A percentile compares a stretch with the other conserved stretches of the same genome.
phyloP scores from a whole-genome alignment of 2,329 filamentous ascomycete genomes.

The Epichloe baconii region DNA sequence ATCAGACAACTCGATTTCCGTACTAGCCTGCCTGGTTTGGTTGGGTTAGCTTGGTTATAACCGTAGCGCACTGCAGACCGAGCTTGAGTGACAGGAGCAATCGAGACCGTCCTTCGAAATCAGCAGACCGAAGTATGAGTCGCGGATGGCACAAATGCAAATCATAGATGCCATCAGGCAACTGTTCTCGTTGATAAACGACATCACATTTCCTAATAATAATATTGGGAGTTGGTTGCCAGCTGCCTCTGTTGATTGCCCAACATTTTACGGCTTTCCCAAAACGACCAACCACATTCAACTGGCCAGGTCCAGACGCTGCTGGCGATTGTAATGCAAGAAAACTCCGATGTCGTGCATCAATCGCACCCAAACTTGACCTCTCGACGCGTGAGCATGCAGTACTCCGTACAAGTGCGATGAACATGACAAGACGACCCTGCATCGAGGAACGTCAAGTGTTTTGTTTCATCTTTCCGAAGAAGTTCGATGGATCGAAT shows the following conservation, averaged over 20 bases:
- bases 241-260: background rate
- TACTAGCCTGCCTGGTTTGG: too few species aligned
- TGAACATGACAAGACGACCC: background rate
- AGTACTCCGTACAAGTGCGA: background rate
- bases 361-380: background rate
- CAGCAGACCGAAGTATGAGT: background rate
- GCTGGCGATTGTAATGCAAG: background rate
- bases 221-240: background rate
- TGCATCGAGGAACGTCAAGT: background rate
- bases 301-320: background rate
- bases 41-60: too few species aligned
- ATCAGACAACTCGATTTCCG: too few species aligned
- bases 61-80: background rate
- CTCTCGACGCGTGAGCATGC: background rate
- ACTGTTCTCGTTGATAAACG: too few species aligned
- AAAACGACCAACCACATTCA: background rate
- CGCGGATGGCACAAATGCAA: too few species aligned
- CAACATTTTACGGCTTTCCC: background rate
- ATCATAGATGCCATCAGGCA: too few species aligned
- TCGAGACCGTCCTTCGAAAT: background rate
- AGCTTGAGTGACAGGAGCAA: background rate
- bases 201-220: background rate
- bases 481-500: too few species aligned
- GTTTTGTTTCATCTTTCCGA: background rate
- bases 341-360: constrained; percentile 3